Conservation (phyloP, 2,329 filamentous ascomycete species). For the Pseudogymnoascus pannorum region DNA sequence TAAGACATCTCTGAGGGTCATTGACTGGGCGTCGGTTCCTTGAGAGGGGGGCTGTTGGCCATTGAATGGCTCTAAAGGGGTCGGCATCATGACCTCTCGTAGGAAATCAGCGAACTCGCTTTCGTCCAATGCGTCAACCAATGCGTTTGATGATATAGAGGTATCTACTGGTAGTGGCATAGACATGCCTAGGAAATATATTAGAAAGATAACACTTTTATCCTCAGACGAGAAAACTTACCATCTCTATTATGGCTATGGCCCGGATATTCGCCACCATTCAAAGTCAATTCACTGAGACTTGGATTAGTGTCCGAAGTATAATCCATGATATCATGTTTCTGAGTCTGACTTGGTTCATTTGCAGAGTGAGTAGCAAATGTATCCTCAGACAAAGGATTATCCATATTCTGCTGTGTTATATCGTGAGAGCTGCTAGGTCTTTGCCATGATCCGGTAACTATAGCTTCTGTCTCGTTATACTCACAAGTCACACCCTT, state of each 20-base stretch:
- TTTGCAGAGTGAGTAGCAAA: background rate
- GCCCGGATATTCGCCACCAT: background rate
- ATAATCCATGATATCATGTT: background rate
- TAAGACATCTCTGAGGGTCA: slow-evolving; percentile 14
- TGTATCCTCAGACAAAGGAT: background rate
- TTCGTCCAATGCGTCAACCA: background rate
- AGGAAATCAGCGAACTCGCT: slow-evolving; percentile 14
- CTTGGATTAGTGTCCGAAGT: background rate
- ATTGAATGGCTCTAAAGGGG: background rate
- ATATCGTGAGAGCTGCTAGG: background rate
- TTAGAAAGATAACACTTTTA: background rate
- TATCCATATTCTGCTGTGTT: background rate
- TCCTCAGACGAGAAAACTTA: background rate
- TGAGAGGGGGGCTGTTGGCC: slow-evolving; percentile 4
- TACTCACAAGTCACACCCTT: slow-evolving; percentile 7
- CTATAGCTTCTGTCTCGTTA: background rate
- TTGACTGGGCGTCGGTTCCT: background rate
- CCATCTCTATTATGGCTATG: background rate
- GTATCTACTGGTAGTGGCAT: background rate
- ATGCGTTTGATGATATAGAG: background rate
- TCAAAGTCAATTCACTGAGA: background rate
- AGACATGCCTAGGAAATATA: background rate
- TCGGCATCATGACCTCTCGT: slow-evolving; percentile 15
- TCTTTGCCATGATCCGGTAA: background rate
- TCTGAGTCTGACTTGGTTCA: background rate